Base-by-base conservation (phyloP, 2,329 filamentous ascomycete genomes). In the Coniella vitis region DNA sequence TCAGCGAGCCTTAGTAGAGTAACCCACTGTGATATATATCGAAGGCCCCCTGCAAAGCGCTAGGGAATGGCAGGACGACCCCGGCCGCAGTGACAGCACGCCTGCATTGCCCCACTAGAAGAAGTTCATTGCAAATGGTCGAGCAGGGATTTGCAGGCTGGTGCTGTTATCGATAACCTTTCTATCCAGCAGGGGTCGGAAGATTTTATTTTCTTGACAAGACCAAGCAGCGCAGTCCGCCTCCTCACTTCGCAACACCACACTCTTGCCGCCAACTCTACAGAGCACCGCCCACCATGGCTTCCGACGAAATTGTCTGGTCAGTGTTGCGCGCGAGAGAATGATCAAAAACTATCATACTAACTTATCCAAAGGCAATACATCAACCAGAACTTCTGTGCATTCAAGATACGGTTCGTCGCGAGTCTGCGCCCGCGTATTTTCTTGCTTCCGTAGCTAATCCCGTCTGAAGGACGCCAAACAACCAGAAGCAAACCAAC, bases 241-340 rank as follows among this genome's bases (percentile, higher is more conserved):
- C 51, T 50, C 39, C 38, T 43, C 51, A n/a, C 14, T 38, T 19
- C 38, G 12, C 35, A 37, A 48, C 40, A 49, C 40, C 39, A 47
- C 19, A 45, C n/a, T 36, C 8, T 17, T 22, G 17, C n/a, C 25
- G 17, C 21, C 45, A 19, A 25, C 7, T 17, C 20, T 17, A 31
- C 43, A 32, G n/a, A 37, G 14, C 22, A 52, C 17, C 49, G 62
- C 31, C 61, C 48, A 69, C 52, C 49, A 94, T 93, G 87, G 82
- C 87, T 51, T 94, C 89, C 55, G 91, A 97, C 75, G 91, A 97
- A 70, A 94, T 97, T 57, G 85, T 97, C 56, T 98, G 93, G 93
- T 84, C 90, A 13, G 45, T 21, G 2, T 39, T 17, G 13, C 38
- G 8, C 14, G 10, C 3, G 10, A 38, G 14, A 4, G 2, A 42